A percentile compares a stretch with the other conserved stretches of the same genome.
Conservation (phyloP, 306 rosid genomes). For the Inga leiocalycina region DNA sequence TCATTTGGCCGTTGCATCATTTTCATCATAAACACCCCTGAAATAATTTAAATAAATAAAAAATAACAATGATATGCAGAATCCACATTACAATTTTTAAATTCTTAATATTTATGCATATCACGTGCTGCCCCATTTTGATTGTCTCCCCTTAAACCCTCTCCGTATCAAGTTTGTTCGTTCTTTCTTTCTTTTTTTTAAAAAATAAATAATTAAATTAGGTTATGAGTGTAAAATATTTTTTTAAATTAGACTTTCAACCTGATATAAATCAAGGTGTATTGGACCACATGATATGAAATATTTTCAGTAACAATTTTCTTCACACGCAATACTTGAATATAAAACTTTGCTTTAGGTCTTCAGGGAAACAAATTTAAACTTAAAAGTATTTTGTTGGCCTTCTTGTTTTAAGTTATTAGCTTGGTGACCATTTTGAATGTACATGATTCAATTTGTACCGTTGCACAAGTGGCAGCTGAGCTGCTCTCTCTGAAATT, state of each 20-base stretch:
- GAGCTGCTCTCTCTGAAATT: background rate
- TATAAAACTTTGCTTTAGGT: background rate
- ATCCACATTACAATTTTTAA: background rate
- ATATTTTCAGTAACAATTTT: background rate
- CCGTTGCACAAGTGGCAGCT: background rate
- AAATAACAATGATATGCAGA: background rate
- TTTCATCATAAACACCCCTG: background rate
- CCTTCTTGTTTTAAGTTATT: background rate
- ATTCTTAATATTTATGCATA: conserved; percentile 14
- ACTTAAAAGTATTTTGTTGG: background rate
- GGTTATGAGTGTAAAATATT: background rate
- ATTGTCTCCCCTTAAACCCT: conserved; percentile 2
- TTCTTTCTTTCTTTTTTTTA: background rate
- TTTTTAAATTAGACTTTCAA: too few species aligned
- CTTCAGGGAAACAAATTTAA: background rate
- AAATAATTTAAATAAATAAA: too few species aligned
- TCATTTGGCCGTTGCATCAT: background rate
- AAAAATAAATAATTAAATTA: background rate
- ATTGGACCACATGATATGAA: background rate
- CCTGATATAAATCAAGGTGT: background rate
- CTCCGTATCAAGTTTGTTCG: background rate
- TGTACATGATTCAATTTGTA: background rate
- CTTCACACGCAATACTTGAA: too few species aligned
- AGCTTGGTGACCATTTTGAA: background rate
- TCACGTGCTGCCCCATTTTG: conserved; percentile 28